phyloP scores from a whole-genome alignment of 805 yeast species.

The Sugiyamaella marilandica region DNA sequence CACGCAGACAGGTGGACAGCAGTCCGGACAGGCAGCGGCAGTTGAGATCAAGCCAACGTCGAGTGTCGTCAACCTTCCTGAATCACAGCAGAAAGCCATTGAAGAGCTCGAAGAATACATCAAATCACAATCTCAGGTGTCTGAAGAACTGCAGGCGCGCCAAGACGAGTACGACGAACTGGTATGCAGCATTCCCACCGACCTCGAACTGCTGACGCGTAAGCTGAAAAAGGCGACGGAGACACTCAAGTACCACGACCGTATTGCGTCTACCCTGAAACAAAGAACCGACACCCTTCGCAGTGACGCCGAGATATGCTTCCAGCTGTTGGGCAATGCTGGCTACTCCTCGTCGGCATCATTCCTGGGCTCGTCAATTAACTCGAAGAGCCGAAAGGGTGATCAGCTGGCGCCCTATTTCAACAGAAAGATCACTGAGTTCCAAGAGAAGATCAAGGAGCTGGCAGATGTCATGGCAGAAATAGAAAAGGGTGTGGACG shows the following conservation, averaged over 20 bases:
- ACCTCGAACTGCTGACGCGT: slow-evolving; percentile 47
- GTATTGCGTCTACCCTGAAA: slow-evolving; percentile 28
- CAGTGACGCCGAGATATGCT: slow-evolving; percentile 30
- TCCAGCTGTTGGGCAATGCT: slow-evolving; percentile 23
- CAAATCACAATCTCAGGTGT: slow-evolving; percentile 46
- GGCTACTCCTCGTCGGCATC: slow-evolving; percentile 7
- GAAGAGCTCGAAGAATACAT: slow-evolving; percentile 53
- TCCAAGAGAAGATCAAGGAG: slow-evolving; percentile 37
- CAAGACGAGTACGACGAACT: slow-evolving; percentile 40
- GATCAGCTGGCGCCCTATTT: slow-evolving; percentile 49
- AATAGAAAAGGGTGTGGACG: slow-evolving; percentile 32
- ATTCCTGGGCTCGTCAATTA: background rate
- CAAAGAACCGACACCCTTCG: slow-evolving; percentile 20
- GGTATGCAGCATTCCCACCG: slow-evolving; percentile 50
- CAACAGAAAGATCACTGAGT: slow-evolving; percentile 41
- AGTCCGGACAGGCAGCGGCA: too few species aligned
- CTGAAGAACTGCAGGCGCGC: slow-evolving; percentile 45
- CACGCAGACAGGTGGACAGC: too few species aligned
- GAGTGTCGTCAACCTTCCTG: slow-evolving; percentile 55
- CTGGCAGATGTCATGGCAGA: slow-evolving; percentile 30
- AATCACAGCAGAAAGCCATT: slow-evolving; percentile 47
- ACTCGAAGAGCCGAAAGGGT: slow-evolving; percentile 26
- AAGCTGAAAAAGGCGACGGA: slow-evolving; percentile 47
- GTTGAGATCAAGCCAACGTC: slow-evolving; percentile 47
- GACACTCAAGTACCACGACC: slow-evolving; percentile 48